Conservation (phyloP, 2,329 filamentous ascomycete genomes). For the Piedraia hortae region DNA sequence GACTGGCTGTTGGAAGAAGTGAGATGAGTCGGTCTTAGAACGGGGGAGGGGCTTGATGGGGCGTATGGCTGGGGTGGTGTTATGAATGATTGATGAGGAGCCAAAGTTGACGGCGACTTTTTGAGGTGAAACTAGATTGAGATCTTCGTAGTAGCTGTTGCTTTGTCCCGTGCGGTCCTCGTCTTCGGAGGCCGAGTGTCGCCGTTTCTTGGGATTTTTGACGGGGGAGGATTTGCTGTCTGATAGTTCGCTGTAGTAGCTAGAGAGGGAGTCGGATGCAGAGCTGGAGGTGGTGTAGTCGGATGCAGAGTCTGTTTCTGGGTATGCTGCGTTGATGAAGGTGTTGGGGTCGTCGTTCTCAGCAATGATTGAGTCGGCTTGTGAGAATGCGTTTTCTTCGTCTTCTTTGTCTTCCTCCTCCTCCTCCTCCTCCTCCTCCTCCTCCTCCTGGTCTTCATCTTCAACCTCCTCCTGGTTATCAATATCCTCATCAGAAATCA, state of each 20-base stretch:
- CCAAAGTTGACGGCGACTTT: conserved; percentile 13
- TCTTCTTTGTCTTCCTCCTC: conserved; percentile 2
- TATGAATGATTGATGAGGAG: conserved; percentile 2
- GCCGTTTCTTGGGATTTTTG: conserved; percentile 1
- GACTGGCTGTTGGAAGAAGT: conserved; percentile 4
- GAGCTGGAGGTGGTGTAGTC: too few relatives aligned
- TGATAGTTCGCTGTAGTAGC: neutral
- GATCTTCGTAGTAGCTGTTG: conserved; percentile 12
- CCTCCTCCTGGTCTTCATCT: neutral
- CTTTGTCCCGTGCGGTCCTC: too few relatives aligned
- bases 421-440: conserved; percentile 1
- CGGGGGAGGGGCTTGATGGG: conserved; percentile 1
- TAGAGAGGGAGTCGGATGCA: too few relatives aligned
- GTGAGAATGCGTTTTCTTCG: neutral
- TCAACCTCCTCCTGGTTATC: conserved; percentile 1
- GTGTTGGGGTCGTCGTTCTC: neutral
- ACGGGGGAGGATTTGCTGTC: neutral
- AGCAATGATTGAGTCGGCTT: neutral
- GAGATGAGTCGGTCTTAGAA: conserved; percentile 5
- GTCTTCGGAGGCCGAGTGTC: too few relatives aligned
- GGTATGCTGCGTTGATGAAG: neutral
- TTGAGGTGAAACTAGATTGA: conserved; percentile 12
- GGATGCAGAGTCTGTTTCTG: too few relatives aligned
- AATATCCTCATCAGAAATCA: neutral
- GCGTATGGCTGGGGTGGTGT: too few relatives aligned